Percentiles rank a stretch among this genome's conserved stretches.
Evolutionary conservation across 441 rosid genomes (phyloP).

Genomic region (Manihot esculenta): DNA sequence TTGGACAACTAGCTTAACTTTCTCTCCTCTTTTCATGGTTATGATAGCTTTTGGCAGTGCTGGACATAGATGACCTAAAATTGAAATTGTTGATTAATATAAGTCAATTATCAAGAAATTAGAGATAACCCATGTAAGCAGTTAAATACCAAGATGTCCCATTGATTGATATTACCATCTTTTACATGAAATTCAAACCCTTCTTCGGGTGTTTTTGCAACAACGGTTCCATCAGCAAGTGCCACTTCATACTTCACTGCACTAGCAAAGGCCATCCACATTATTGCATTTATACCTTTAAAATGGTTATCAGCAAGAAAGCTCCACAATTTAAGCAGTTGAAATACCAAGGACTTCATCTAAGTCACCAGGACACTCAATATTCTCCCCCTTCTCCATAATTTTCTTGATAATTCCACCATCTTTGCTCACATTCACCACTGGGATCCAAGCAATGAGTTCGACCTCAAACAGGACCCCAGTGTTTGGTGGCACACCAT

Average conservation of each 20-base stretch:
- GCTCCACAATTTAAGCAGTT: conserved; percentile 12
- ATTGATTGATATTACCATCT: conserved; percentile 43
- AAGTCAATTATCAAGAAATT: conserved; percentile 4
- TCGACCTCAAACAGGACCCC: conserved; percentile 48
- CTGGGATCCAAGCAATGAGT: conserved; percentile 52
- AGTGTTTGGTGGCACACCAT: conserved; percentile 45
- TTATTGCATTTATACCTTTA: not conserved
- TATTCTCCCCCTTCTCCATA: conserved; percentile 42
- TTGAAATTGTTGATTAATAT: conserved; percentile 9
- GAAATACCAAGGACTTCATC: conserved; percentile 66
- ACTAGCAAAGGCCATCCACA: conserved; percentile 14
- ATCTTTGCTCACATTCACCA: conserved; percentile 54
- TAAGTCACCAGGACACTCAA: conserved; percentile 44
- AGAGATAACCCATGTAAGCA: not conserved
- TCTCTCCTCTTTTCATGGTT: conserved; percentile 61
- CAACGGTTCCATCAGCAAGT: conserved; percentile 43
- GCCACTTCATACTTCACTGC: conserved; percentile 53
- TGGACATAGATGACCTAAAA: conserved; percentile 54
- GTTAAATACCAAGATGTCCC: conserved; percentile 5
- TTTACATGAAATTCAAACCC: conserved; percentile 55
- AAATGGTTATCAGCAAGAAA: conserved; percentile 11
- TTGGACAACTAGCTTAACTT: conserved; percentile 46
- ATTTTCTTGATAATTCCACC: conserved; percentile 61
- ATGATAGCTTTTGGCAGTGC: conserved; percentile 45
- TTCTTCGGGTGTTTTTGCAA: conserved; percentile 44